Percentiles rank a stretch among this genome's conserved stretches.
Conservation (phyloP, 176 grass and related monocot genomes). For the Triticum aestivum region DNA sequence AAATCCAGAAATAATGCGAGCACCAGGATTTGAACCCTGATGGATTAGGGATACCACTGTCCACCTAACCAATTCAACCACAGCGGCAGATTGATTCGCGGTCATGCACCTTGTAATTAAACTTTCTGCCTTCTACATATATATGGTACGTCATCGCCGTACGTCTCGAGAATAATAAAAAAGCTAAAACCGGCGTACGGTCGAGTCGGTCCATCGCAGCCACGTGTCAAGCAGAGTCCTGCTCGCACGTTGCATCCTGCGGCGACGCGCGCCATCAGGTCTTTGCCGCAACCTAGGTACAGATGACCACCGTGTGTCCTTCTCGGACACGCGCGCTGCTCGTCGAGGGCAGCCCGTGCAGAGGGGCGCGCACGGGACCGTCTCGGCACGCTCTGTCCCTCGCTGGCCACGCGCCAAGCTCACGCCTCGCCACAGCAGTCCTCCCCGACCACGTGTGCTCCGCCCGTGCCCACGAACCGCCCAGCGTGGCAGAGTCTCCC, state of each 20-base stretch:
- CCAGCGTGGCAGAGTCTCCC: background rate
- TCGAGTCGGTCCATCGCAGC: background rate
- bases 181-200: no score
- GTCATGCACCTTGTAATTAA: no score
- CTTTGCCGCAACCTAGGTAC: no score
- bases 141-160: no score
- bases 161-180: no score
- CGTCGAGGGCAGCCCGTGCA: background rate
- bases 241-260: background rate
- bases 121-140: no score
- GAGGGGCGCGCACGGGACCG: background rate
- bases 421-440: background rate
- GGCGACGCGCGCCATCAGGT: background rate
- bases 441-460: conserved; percentile 33
- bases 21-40: no score
- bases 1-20: no score
- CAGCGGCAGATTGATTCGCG: no score
- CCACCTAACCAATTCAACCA: no score
- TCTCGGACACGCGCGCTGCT: background rate
- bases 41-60: no score
- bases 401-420: conserved; percentile 24
- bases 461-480: conserved; percentile 9
- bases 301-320: background rate
- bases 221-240: background rate
- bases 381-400: conserved; percentile 20